Evolutionary conservation across 257 asterid genomes (phyloP).

Genomic region (Petunia secreta): DNA sequence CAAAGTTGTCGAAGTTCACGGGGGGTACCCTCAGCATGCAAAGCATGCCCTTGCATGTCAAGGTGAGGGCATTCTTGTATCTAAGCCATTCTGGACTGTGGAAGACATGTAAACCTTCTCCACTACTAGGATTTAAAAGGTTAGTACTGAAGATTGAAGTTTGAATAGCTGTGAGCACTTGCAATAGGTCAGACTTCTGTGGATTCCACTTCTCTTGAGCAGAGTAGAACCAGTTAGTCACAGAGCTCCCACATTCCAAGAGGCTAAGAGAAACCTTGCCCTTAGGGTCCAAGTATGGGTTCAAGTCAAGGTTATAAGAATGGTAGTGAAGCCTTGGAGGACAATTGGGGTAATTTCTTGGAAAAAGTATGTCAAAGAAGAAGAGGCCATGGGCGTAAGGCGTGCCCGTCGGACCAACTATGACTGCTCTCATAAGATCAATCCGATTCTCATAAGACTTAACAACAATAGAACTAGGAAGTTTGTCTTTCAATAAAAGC

Average conservation of each 20-base stretch:
- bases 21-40: slow-evolving; percentile 34
- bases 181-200: slow-evolving; percentile 25
- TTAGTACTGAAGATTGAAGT: not conserved
- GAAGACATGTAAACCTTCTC: not conserved
- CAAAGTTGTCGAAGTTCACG: slow-evolving; percentile 36
- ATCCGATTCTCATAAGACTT: slow-evolving; percentile 30
- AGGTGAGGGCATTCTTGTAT: slow-evolving; percentile 19
- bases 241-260: not conserved
- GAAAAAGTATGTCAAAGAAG: slow-evolving; percentile 43
- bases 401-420: slow-evolving; percentile 34
- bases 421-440: slow-evolving; percentile 46
- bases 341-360: slow-evolving; percentile 33
- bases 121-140: not conserved
- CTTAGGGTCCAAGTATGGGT: slow-evolving; percentile 24
- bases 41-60: slow-evolving; percentile 37
- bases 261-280: slow-evolving; percentile 29
- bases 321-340: slow-evolving; percentile 44
- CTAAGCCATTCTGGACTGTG: not conserved
- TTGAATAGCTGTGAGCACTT: slow-evolving; percentile 34
- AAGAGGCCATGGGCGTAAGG: slow-evolving; percentile 42
- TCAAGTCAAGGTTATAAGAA: slow-evolving; percentile 28
- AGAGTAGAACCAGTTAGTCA: slow-evolving; percentile 3
- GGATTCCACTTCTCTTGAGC: slow-evolving; percentile 21
- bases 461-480: slow-evolving; percentile 35
- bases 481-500: not conserved